A percentile compares a stretch with the other conserved stretches of the same genome.
Conservation (phyloP, 2,329 filamentous ascomycete genomes). For the Xylaria sp. region DNA sequence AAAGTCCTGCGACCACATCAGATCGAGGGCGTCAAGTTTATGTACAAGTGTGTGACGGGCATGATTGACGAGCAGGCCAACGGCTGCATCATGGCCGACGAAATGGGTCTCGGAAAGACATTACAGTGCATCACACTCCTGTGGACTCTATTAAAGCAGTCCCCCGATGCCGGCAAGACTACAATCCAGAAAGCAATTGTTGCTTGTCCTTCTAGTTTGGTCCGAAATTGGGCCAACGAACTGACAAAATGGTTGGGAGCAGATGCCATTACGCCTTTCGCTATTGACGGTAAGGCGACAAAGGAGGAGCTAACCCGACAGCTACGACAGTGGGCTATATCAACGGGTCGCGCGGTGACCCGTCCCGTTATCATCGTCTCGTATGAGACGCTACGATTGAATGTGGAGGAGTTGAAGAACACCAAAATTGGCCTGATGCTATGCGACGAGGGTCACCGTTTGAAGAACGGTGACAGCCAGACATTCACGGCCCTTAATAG, state of each 20-base stretch:
- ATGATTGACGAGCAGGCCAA: conserved; percentile 92
- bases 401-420: conserved; percentile 87
- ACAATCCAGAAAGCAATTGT: conserved; percentile 98
- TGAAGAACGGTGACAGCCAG: conserved; percentile 96
- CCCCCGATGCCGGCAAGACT: conserved; percentile 88
- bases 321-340: conserved; percentile 92
- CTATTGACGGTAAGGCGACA: conserved; percentile 93
- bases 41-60: conserved; percentile 95
- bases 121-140: conserved; percentile 95
- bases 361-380: conserved; percentile 96
- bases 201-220: conserved; percentile 93
- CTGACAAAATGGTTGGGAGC: conserved; percentile 94
- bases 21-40: conserved; percentile 96
- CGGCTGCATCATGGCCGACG: conserved; percentile 99
- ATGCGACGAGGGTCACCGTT: conserved; percentile 93
- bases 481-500: conserved; percentile 91
- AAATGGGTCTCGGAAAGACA: conserved; percentile 98
- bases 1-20: conserved; percentile 96
- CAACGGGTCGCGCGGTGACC: conserved; percentile 86
- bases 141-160: conserved; percentile 97
- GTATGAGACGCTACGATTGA: conserved; percentile 91
- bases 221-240: conserved; percentile 98
- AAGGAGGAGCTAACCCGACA: conserved; percentile 93
- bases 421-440: conserved; percentile 91
- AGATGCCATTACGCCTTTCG: conserved; percentile 90